Evolutionary conservation across 2,329 filamentous ascomycete species (phyloP), one percentile per base, ranked within the genome.

Genomic region (Cladosporium sp.): DNA sequence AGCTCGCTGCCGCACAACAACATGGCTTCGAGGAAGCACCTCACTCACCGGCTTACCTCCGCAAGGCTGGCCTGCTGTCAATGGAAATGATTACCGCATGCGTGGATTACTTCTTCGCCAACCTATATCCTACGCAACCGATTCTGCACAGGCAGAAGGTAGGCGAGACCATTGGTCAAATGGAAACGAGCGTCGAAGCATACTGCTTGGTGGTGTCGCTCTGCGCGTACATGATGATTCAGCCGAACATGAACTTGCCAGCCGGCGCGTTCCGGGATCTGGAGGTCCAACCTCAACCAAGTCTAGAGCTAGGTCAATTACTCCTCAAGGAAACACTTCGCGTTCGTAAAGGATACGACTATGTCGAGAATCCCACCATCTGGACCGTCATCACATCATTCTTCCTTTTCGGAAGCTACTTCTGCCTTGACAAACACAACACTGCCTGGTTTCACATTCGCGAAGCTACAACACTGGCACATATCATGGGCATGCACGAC

Each of bases 101-200:
- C 66, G 74, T 86, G 58, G 82, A 86, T 44, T 82, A 83, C 61
- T 87, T 83, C 71, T 83, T 85, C 70, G 74, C 78, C 63, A 78
- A 85, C 66, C 78, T 86, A 54, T 86, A 86, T 62, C 82, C 83
- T n/a, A 83, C 83, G 53, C 83, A 85, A 75, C 84, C 84, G 0
- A 77, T 86, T 3, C 70, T 86, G 7, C 80, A 85, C 62, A 74
- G 74, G 37, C 71, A 74, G 59, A 73, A 72, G 53, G 72, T 78
- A 55, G 82, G 83, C 66, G 80, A 84, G 44, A 75, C 75, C 8
- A 74, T 84, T 45, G 74, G 78, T 45, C 75, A 74, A 62, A 81
- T 82, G 67, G 77, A 80, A 72, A 66, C 72, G 61, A 71, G 76
- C 13, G 70, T 81, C 32, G 84, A 84, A 59, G 79, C 83, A 4